These are phyloP conservation scores for Mycosphaerella sp. DNA, from an alignment of 2,329 filamentous ascomycete species.

Conservation along the genomic window DNA sequence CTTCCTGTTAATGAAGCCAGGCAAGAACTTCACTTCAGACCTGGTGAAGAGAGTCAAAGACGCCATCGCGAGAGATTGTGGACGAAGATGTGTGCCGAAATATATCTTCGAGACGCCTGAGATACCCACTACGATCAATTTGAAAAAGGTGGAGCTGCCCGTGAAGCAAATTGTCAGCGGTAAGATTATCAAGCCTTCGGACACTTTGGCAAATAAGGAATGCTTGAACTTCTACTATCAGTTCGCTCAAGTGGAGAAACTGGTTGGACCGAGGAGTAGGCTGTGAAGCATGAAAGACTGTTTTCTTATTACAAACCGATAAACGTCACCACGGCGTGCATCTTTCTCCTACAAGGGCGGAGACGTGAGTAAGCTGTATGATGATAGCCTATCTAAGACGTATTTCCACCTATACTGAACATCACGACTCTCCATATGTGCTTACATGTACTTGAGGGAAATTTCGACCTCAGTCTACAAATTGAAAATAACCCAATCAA, in stretches of 20 bases:
- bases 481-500: too few species aligned
- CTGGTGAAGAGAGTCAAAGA: conserved; percentile 57
- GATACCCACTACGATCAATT: conserved; percentile 77
- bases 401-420: too few species aligned
- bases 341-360: too few species aligned
- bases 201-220: conserved; percentile 69
- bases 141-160: conserved; percentile 79
- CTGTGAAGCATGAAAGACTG: conserved; percentile 29
- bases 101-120: conserved; percentile 75
- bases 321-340: too few species aligned
- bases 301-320: too few species aligned
- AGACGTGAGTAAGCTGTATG: too few species aligned
- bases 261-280: conserved; percentile 46
- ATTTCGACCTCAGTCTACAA: too few species aligned
- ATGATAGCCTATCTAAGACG: too few species aligned
- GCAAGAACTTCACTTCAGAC: conserved; percentile 48
- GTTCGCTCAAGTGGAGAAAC: conserved; percentile 65
- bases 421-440: too few species aligned
- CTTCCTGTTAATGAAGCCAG: conserved; percentile 56
- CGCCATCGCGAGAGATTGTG: conserved; percentile 60
- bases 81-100: conserved; percentile 68
- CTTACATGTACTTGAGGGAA: too few species aligned
- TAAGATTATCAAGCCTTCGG: conserved; percentile 65
- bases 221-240: conserved; percentile 73
- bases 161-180: conserved; percentile 81